These are phyloP conservation scores for Cadophora luteo-olivacea DNA, from an alignment of 2,329 filamentous ascomycete genomes.

Conservation along the genomic window DNA sequence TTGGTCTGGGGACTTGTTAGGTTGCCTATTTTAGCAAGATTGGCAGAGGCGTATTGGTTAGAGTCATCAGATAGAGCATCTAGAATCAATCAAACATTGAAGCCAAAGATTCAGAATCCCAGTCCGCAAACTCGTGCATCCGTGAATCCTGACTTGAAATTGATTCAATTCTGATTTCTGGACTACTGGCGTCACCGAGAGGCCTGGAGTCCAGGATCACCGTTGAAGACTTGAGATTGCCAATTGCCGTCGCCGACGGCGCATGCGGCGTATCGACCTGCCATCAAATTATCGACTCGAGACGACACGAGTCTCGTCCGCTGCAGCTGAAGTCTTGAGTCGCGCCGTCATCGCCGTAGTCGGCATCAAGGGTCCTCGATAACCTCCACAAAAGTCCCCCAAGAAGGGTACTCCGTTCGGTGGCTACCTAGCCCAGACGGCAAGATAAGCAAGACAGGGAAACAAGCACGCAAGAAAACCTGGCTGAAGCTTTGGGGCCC, in stretches of 20 bases:
- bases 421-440: neutral
- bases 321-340: neutral
- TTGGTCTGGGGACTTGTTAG: conserved; percentile 33
- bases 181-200: neutral
- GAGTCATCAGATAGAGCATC: conserved; percentile 15
- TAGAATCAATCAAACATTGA: conserved; percentile 18
- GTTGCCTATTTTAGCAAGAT: neutral
- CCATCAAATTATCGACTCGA: conserved; percentile 3
- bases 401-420: neutral
- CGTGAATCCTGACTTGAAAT: neutral
- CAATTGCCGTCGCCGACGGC: neutral
- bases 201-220: neutral
- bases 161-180: neutral
- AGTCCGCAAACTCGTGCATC: neutral
- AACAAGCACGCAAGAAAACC: conserved; percentile 7
- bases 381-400: neutral
- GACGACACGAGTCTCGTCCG: neutral
- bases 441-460: conserved; percentile 16
- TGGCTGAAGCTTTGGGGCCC: neutral
- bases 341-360: conserved; percentile 12
- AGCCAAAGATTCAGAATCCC: neutral
- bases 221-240: neutral
- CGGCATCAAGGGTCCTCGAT: neutral
- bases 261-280: neutral
- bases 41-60: conserved; percentile 17